Base-by-base conservation (phyloP, 164 flowering plant genomes). In the Berberis thunbergii region DNA sequence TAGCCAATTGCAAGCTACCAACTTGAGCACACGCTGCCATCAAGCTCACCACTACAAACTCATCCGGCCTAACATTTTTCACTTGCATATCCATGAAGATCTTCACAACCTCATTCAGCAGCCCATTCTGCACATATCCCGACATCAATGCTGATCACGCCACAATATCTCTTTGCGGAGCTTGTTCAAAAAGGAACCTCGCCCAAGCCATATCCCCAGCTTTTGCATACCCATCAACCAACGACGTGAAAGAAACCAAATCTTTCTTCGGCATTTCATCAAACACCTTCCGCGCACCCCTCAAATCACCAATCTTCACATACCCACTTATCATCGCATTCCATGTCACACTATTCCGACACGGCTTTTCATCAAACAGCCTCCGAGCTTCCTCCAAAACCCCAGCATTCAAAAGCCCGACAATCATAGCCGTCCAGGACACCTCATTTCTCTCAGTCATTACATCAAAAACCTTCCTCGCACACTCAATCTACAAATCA, bases 171-270 rank as follows among this genome's bases (percentile, higher is more conserved):
- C 68, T 75, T 12, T 63, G 55, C 0, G 76, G 70, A 39, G 77
- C 70, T 62, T 77, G 63, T 39, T 83, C 83, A 66, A 86, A 86
- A 74, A 86, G 70, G 49, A 12, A 53, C 69, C 81, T 79, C 1
- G 91, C 88, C 2, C 78, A 68, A 0, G 64, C 79, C 91, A 88
- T 79, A 55, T 84, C 85, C 10, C 96, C 89, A 0, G 72, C 62
- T 66, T 84, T 84, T 2, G 91, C 84, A 75, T 85, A 88, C 57
- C 84, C 91, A 79, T 77, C 84, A 64, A 84, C 83, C 85, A 86
- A 72, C 1, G 76, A 69, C 1, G 88, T 84, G 58, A 67, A 85
- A 13, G 91, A 78, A 61, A 83, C 77, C 52, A 77, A 75, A 69
- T 75, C 69, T 60, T 61, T 81, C 7, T 69, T 61, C 2, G 84